These are phyloP conservation scores for Glomus cerebriforme DNA, from an alignment of 192 early-diverging fungal genomes.

Conservation along the genomic window DNA sequence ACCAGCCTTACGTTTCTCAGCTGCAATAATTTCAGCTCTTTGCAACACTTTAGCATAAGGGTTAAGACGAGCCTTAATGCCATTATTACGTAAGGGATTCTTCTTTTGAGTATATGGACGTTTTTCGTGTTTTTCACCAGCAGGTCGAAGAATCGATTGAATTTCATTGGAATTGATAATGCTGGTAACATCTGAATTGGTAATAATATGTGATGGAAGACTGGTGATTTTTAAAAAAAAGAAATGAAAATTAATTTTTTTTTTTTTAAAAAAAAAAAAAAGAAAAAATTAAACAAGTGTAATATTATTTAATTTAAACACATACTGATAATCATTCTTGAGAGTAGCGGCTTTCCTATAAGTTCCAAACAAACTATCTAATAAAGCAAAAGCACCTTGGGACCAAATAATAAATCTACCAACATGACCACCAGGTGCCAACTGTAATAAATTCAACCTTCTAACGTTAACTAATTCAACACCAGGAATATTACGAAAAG, in stretches of 20 bases:
- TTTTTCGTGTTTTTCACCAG: constrained; percentile 77
- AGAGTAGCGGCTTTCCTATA: constrained; percentile 71
- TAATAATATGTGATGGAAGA: constrained; percentile 83
- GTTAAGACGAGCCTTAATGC: constrained; percentile 93
- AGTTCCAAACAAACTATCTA: constrained; percentile 94
- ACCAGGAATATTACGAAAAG: constrained; percentile 99
- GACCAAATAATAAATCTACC: constrained; percentile 99
- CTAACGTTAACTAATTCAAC: constrained; percentile 92
- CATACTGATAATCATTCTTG: constrained; percentile 77
- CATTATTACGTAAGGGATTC: constrained; percentile 95
- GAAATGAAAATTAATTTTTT: background rate
- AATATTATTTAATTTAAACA: background rate
- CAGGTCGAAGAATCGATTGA: constrained; percentile 89
- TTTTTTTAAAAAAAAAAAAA: background rate
- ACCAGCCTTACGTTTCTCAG: constrained; percentile 54
- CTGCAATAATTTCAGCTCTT: constrained; percentile 69
- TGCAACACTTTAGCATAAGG: constrained; percentile 92
- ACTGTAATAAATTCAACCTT: constrained; percentile 94
- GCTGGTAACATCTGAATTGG: constrained; percentile 93
- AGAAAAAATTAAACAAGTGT: background rate
- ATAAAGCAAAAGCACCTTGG: constrained; percentile 84
- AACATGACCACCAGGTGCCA: constrained; percentile 98
- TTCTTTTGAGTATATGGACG: constrained; percentile 97
- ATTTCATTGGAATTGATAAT: constrained; percentile 97
- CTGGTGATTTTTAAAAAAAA: constrained; percentile 48